Percentiles rank a stretch among this genome's conserved stretches.
Conservation (phyloP, 1,139 yeast species). For the Saccharomyces hybrid region DNA sequence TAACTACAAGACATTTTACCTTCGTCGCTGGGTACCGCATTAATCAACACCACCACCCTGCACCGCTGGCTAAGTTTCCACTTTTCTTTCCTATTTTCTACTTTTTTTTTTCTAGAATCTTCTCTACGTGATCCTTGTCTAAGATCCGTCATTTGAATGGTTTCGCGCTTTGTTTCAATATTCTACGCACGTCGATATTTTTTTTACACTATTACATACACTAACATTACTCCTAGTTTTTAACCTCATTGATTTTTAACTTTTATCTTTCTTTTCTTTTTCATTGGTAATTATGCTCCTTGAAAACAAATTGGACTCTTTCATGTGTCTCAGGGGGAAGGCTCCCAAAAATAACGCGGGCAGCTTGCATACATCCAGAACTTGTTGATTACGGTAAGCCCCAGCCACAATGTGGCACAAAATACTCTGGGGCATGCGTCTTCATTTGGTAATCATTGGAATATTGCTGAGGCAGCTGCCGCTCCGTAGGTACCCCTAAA, state of each 20-base stretch:
- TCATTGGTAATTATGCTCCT: not conserved
- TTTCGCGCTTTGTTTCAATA: not conserved
- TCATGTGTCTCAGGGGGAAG: not conserved
- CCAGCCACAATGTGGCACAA: not conserved
- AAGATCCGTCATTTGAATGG: constrained; percentile 2
- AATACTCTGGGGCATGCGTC: not conserved
- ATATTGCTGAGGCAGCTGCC: not conserved
- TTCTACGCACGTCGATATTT: not conserved
- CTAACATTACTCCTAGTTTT: not conserved
- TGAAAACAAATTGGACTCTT: not conserved
- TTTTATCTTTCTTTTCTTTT: not conserved
- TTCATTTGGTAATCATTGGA: not conserved
- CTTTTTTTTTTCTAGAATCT: not conserved
- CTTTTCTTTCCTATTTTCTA: not conserved
- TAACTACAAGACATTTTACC: not conserved
- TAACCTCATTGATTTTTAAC: not conserved
- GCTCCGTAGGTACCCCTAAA: not conserved
- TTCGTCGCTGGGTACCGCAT: not conserved
- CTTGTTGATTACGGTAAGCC: not conserved
- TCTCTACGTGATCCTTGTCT: constrained; percentile 3
- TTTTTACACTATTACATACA: not conserved
- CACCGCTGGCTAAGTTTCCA: no score
- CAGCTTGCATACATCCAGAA: not conserved
- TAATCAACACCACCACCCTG: not conserved
- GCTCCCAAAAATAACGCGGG: not conserved